Evolutionary conservation across 257 asterid species (phyloP).

Genomic region (Przewalskia tangutica): DNA sequence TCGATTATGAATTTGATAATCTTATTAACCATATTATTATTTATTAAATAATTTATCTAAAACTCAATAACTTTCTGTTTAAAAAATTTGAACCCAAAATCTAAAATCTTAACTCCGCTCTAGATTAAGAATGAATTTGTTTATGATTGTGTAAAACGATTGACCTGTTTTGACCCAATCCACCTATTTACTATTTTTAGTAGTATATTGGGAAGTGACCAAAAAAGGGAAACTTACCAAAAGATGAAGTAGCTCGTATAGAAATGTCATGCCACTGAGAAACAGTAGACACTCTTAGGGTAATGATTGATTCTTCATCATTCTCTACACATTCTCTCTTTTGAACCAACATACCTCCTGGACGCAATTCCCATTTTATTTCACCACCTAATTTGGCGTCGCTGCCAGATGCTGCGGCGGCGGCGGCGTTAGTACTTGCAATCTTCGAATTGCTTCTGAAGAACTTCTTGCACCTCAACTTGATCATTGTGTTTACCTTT

Average conservation of each 20-base stretch:
- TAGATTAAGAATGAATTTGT: not conserved
- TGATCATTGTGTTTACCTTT: conserved; percentile 30
- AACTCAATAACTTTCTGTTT: no score
- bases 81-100: no score
- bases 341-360: conserved; percentile 89
- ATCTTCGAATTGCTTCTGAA: conserved; percentile 44
- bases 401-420: not conserved
- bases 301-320: conserved; percentile 30
- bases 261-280: conserved; percentile 47
- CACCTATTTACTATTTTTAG: not conserved
- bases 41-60: no score
- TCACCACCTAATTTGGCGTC: conserved; percentile 15
- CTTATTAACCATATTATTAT: no score
- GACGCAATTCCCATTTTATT: conserved; percentile 73
- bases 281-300: conserved; percentile 52
- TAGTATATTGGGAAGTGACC: not conserved
- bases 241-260: conserved; percentile 59
- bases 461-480: conserved; percentile 55
- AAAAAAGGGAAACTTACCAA: conserved; percentile 34
- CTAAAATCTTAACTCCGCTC: no score
- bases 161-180: not conserved
- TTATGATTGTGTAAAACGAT: not conserved
- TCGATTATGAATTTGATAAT: no score
- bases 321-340: conserved; percentile 38
- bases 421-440: not conserved